phyloP scores from a whole-genome alignment of 352 stramenopile species.

The Phytophthora melonis region DNA sequence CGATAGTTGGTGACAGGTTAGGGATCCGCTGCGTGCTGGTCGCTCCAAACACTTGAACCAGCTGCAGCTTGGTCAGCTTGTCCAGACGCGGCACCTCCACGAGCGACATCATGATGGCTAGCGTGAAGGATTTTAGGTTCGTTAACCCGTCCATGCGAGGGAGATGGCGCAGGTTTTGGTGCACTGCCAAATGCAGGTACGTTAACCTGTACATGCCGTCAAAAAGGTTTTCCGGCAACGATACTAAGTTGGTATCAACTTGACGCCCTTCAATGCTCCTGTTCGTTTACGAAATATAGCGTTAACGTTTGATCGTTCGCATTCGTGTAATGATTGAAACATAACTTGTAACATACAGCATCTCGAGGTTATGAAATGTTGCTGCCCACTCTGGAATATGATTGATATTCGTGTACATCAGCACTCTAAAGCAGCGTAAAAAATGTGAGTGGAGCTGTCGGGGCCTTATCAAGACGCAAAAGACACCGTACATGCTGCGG shows the following conservation, averaged over 20 bases:
- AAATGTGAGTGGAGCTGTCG: not conserved
- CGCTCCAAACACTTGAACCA: not conserved
- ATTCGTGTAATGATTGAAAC: not conserved
- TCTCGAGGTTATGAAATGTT: constrained; percentile 29
- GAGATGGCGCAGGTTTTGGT: constrained; percentile 20
- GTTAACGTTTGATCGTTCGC: not conserved
- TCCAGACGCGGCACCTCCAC: constrained; percentile 9
- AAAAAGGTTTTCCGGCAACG: constrained; percentile 36
- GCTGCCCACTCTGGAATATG: constrained; percentile 24
- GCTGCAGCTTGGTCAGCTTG: constrained; percentile 19
- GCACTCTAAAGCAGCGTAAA: constrained; percentile 2
- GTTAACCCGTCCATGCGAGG: constrained; percentile 22
- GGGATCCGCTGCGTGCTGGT: constrained; percentile 8
- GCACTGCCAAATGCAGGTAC: constrained; percentile 33
- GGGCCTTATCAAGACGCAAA: not conserved
- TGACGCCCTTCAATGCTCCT: constrained; percentile 36
- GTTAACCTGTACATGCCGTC: constrained; percentile 32
- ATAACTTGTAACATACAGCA: constrained; percentile 20
- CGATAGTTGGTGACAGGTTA: constrained; percentile 2
- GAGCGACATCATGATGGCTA: constrained; percentile 18
- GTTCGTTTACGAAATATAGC: not conserved
- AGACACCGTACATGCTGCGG: constrained; percentile 25
- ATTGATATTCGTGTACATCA: constrained; percentile 34
- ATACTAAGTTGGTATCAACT: constrained; percentile 20
- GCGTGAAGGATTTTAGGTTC: constrained; percentile 32